Percentiles rank a stretch among this genome's conserved stretches.
phyloP scores from a whole-genome alignment of 2,329 filamentous ascomycete genomes.

The Aspergillus spinulosporus region DNA sequence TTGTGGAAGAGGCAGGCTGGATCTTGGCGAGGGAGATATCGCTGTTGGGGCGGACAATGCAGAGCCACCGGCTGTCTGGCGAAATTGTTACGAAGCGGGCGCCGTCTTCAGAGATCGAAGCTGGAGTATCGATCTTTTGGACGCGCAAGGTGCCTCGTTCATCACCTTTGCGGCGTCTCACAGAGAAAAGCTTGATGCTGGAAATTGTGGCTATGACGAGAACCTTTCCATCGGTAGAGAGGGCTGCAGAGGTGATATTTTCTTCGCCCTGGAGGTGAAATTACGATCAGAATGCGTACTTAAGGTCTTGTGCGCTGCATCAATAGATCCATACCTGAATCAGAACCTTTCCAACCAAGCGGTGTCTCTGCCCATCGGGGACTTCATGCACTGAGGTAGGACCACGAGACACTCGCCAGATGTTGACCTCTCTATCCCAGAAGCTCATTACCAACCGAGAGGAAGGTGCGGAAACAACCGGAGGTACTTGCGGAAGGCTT shows the following conservation, averaged over 20 bases:
- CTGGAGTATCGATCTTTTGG: slow-evolving; percentile 66
- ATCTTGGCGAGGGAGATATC: slow-evolving; percentile 57
- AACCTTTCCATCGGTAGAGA: slow-evolving; percentile 70
- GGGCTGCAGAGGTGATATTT: slow-evolving; percentile 73
- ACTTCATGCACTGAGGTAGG: slow-evolving; percentile 50
- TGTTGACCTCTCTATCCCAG: slow-evolving; percentile 84
- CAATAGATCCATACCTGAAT: slow-evolving; percentile 40
- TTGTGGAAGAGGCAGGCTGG: slow-evolving; percentile 39
- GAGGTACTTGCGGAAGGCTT: slow-evolving; percentile 76
- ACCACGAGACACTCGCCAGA: slow-evolving; percentile 66
- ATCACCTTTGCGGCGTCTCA: slow-evolving; percentile 56
- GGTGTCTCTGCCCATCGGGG: slow-evolving; percentile 39
- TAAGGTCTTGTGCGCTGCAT: not conserved
- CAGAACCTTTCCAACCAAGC: slow-evolving; percentile 67
- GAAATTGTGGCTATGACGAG: slow-evolving; percentile 74
- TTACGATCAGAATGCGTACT: not conserved
- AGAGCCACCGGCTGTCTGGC: slow-evolving; percentile 49
- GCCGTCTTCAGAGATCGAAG: slow-evolving; percentile 58
- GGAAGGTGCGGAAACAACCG: slow-evolving; percentile 69
- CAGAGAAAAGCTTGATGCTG: slow-evolving; percentile 74
- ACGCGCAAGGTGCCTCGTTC: slow-evolving; percentile 65
- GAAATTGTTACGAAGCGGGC: slow-evolving; percentile 64
- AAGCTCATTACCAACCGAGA: slow-evolving; percentile 80
- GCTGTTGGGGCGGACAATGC: slow-evolving; percentile 60
- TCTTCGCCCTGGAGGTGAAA: slow-evolving; percentile 63